Percentiles rank a stretch among this genome's conserved stretches.
phyloP scores from a whole-genome alignment of 2,329 filamentous ascomycete genomes.

The Exophiala xenobiotica region DNA sequence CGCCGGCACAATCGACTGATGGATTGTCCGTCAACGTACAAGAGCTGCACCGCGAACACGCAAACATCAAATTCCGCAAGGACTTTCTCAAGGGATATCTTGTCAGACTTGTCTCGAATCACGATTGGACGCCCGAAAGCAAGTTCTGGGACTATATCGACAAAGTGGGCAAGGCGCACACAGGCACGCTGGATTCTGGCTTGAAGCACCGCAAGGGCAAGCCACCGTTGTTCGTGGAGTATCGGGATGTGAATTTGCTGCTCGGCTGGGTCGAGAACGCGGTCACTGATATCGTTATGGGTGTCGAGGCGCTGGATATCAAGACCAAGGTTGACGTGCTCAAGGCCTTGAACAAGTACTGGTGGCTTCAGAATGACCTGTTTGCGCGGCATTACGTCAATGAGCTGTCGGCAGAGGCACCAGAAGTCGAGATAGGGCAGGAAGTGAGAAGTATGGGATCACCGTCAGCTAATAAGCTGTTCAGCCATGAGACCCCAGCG shows the following conservation, averaged over 20 bases:
- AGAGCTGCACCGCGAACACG: constrained; percentile 30
- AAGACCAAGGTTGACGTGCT: constrained; percentile 31
- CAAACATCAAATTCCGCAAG: constrained; percentile 34
- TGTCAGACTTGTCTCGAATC: constrained; percentile 32
- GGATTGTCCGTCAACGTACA: constrained; percentile 8
- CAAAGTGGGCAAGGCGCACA: constrained; percentile 35
- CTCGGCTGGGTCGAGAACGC: constrained; percentile 34
- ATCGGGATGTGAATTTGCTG: constrained; percentile 32
- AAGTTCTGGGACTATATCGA: constrained; percentile 35
- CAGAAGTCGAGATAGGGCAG: not conserved
- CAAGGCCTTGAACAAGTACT: constrained; percentile 33
- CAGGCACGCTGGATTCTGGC: constrained; percentile 29
- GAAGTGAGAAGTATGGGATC: not conserved
- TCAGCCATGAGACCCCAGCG: not conserved
- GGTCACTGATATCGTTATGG: constrained; percentile 32
- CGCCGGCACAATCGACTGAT: constrained; percentile 30
- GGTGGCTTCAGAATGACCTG: constrained; percentile 37
- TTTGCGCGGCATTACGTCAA: constrained; percentile 33
- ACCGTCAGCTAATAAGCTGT: not conserved
- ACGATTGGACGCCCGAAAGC: constrained; percentile 33
- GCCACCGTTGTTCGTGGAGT: constrained; percentile 33
- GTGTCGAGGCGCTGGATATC: constrained; percentile 30
- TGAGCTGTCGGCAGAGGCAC: not conserved
- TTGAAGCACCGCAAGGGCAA: constrained; percentile 32
- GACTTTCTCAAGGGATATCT: constrained; percentile 35